phyloP scores from a whole-genome alignment of 1,284 basidiomycete species.

The Papiliotrema flavescens region DNA sequence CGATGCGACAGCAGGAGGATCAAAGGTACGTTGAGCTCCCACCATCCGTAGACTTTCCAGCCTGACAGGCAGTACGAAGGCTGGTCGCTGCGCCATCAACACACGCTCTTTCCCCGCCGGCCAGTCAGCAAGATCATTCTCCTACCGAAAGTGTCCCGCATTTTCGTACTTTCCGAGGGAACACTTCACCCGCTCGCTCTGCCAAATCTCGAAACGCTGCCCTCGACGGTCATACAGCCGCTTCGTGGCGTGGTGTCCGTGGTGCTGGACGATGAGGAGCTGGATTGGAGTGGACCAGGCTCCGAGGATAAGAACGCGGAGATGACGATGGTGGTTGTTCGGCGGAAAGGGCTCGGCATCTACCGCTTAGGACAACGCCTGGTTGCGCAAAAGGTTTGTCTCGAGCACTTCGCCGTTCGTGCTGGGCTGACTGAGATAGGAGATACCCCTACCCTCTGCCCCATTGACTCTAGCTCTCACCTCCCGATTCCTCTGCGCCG shows the following conservation, averaged over 20 bases:
- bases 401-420: background rate
- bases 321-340: conserved; percentile 74
- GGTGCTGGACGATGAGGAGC: conserved; percentile 67
- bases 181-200: conserved; percentile 74
- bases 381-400: conserved; percentile 58
- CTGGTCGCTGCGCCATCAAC: conserved; percentile 41
- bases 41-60: background rate
- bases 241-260: conserved; percentile 73
- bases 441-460: conserved; percentile 69
- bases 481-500: conserved; percentile 66
- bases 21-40: conserved; percentile 17
- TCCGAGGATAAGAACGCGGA: conserved; percentile 55
- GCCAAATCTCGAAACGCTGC: conserved; percentile 70
- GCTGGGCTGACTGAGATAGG: conserved; percentile 52
- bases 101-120: conserved; percentile 43
- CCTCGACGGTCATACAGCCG: conserved; percentile 60
- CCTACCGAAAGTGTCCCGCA: conserved; percentile 66
- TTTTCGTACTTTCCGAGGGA: conserved; percentile 69
- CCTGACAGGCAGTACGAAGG: conserved; percentile 21
- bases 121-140: conserved; percentile 73
- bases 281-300: conserved; percentile 60
- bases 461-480: conserved; percentile 63
- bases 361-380: conserved; percentile 63
- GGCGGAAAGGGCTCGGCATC: conserved; percentile 64
- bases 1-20: conserved; percentile 25